These are phyloP conservation scores for Podaxis sp. DNA, from an alignment of 768 basidiomycete genomes.

Conservation along the genomic window DNA sequence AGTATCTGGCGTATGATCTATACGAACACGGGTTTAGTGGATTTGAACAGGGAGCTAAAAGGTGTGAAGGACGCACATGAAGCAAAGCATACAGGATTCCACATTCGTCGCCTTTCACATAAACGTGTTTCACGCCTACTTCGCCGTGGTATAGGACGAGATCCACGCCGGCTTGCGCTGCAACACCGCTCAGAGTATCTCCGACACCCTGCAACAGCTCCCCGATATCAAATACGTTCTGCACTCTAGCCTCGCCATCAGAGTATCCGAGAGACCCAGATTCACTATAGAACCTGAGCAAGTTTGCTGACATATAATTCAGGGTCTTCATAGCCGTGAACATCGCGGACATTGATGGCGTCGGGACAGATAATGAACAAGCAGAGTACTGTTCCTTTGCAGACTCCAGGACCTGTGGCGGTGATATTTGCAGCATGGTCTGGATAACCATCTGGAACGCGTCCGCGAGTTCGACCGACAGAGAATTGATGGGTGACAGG, in stretches of 20 bases:
- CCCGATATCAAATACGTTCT: conserved; percentile 88
- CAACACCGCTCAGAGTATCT: conserved; percentile 82
- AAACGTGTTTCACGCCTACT: conserved; percentile 82
- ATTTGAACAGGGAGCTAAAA: conserved; percentile 17
- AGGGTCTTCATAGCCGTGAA: conserved; percentile 92
- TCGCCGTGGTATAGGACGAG: conserved; percentile 90
- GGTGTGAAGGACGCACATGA: conserved; percentile 61
- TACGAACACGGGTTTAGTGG: conserved; percentile 9
- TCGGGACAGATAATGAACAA: conserved; percentile 84
- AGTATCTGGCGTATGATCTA: conserved; percentile 88
- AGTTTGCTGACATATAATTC: conserved; percentile 90
- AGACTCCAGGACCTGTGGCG: conserved; percentile 88
- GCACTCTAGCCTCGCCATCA: conserved; percentile 16
- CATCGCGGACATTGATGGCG: conserved; percentile 83
- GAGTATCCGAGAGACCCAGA: conserved; percentile 14
- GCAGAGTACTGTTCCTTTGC: conserved; percentile 92
- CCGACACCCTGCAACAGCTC: conserved; percentile 89
- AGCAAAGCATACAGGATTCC: conserved; percentile 79
- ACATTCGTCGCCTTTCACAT: conserved; percentile 82
- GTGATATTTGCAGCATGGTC: conserved; percentile 87
- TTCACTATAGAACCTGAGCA: conserved; percentile 51
- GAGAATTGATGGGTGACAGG: conserved; percentile 52
- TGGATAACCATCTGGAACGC: conserved; percentile 89
- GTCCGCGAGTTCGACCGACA: conserved; percentile 89
- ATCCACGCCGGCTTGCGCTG: conserved; percentile 84